Conservation (phyloP, 805 yeast species). For the Cyberlindnera mississippiensis region DNA sequence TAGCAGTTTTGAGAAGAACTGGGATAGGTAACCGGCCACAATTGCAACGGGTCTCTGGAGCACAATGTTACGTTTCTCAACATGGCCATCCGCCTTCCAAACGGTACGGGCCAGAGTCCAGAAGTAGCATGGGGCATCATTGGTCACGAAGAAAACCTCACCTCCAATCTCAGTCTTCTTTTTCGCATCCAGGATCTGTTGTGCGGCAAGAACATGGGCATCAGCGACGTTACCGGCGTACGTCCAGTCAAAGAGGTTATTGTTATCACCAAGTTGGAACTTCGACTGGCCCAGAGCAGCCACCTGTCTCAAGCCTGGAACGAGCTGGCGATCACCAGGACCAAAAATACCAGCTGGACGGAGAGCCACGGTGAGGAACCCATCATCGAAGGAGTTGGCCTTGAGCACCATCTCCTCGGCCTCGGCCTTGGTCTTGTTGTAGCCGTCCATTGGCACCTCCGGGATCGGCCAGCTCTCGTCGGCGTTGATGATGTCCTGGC, state of each 20-base stretch:
- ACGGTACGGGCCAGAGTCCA: slow-evolving; percentile 97
- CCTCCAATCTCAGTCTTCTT: slow-evolving; percentile 59
- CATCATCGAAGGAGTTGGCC: slow-evolving; percentile 56
- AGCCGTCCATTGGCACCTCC: slow-evolving; percentile 89
- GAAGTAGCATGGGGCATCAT: slow-evolving; percentile 91
- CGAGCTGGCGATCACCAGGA: slow-evolving; percentile 96
- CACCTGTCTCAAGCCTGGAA: slow-evolving; percentile 85
- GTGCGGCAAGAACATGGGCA: slow-evolving; percentile 90
- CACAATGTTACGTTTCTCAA: slow-evolving; percentile 64
- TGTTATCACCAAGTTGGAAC: slow-evolving; percentile 92
- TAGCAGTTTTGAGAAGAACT: slow-evolving; percentile 59
- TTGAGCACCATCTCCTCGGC: slow-evolving; percentile 81
- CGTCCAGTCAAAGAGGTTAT: slow-evolving; percentile 93
- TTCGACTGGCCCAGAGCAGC: slow-evolving; percentile 82
- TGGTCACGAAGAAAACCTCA: slow-evolving; percentile 84
- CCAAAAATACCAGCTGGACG: slow-evolving; percentile 99
- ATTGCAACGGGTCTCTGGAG: slow-evolving; percentile 75
- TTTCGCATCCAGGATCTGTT: slow-evolving; percentile 53
- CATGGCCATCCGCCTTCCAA: slow-evolving; percentile 94
- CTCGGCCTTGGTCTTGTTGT: slow-evolving; percentile 88
- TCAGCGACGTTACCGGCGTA: slow-evolving; percentile 98
- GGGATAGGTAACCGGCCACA: slow-evolving; percentile 76
- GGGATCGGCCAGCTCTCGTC: slow-evolving; percentile 96
- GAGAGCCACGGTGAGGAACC: slow-evolving; percentile 74
- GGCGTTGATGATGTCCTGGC: slow-evolving; percentile 87